A percentile compares a stretch with the other conserved stretches of the same genome.
phyloP scores from a whole-genome alignment of 169 alveolate species.

The Eimeria falciformis region DNA sequence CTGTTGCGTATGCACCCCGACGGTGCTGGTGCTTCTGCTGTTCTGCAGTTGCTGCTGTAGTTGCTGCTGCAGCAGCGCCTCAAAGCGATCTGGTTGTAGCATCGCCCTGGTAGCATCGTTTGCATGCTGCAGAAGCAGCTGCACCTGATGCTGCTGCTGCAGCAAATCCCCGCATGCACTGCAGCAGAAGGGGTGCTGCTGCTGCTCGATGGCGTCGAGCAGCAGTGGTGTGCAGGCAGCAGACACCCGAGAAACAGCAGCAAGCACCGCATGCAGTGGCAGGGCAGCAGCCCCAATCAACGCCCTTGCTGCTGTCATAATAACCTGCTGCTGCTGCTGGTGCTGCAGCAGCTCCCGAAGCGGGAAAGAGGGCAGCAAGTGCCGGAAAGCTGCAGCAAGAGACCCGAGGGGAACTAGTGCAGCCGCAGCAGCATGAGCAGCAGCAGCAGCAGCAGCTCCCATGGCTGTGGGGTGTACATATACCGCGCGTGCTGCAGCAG shows the following conservation, averaged over 20 bases:
- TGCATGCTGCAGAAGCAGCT: constrained; percentile 10
- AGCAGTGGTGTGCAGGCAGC: constrained; percentile 40
- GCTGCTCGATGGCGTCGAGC: constrained; percentile 9
- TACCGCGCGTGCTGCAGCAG: constrained; percentile 17
- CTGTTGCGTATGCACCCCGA: background rate
- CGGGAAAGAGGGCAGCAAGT: constrained; percentile 31
- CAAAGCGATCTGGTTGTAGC: constrained; percentile 47
- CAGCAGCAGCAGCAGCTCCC: constrained; percentile 52
- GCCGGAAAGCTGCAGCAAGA: background rate
- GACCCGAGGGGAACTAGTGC: constrained; percentile 43
- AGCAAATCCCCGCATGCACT: constrained; percentile 2
- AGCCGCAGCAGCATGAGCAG: constrained; percentile 54
- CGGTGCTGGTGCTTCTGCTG: constrained; percentile 30
- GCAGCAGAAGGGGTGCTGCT: constrained; percentile 64
- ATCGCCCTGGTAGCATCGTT: constrained; percentile 28
- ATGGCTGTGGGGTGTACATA: constrained; percentile 35
- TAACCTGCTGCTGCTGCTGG: constrained; percentile 61
- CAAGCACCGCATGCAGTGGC: constrained; percentile 60
- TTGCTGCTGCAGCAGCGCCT: constrained; percentile 68
- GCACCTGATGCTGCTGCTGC: constrained; percentile 62
- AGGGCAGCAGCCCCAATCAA: constrained; percentile 43
- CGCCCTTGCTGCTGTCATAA: constrained; percentile 44
- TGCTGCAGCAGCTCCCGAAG: constrained; percentile 60
- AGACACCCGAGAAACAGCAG: constrained; percentile 24
- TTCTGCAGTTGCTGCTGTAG: constrained; percentile 42